These are phyloP conservation scores for Clarireedia paspali DNA, from an alignment of 2,329 filamentous ascomycete genomes.

Conservation along the genomic window DNA sequence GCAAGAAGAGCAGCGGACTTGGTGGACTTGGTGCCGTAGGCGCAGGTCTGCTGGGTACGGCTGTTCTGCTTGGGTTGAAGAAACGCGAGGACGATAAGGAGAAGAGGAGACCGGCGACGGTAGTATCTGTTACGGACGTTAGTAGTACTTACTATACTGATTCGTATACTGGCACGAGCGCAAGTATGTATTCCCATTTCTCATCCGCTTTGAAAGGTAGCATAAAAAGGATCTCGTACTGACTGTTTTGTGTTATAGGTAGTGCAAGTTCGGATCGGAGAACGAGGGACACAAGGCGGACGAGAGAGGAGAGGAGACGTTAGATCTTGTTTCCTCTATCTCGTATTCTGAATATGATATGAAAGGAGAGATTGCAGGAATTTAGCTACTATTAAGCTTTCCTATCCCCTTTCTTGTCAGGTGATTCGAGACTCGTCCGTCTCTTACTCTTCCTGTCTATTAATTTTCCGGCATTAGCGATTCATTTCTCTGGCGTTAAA, in stretches of 20 bases:
- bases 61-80: constrained; percentile 27
- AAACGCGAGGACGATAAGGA: constrained; percentile 22
- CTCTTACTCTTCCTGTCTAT: not conserved
- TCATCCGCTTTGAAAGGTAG: not conserved
- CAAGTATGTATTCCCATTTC: constrained; percentile 23
- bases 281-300: constrained; percentile 20
- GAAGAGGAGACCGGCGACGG: constrained; percentile 12
- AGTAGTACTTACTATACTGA: constrained; percentile 28
- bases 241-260: constrained; percentile 20
- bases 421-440: not conserved
- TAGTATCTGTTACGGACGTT: constrained; percentile 16
- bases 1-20: constrained; percentile 42
- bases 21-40: constrained; percentile 44
- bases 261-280: constrained; percentile 26
- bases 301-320: constrained; percentile 4
- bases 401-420: not conserved
- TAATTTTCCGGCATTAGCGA: not conserved
- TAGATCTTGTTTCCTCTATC: not conserved
- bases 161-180: constrained; percentile 28
- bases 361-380: not conserved
- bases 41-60: constrained; percentile 25
- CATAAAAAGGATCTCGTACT: not conserved
- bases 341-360: not conserved
- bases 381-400: not conserved
- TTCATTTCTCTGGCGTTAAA: constrained; percentile 6